Percentiles rank a stretch among this genome's conserved stretches.
Evolutionary conservation across 495 filamentous ascomycete genomes (phyloP).

Genomic region (Penicillium angulare): DNA sequence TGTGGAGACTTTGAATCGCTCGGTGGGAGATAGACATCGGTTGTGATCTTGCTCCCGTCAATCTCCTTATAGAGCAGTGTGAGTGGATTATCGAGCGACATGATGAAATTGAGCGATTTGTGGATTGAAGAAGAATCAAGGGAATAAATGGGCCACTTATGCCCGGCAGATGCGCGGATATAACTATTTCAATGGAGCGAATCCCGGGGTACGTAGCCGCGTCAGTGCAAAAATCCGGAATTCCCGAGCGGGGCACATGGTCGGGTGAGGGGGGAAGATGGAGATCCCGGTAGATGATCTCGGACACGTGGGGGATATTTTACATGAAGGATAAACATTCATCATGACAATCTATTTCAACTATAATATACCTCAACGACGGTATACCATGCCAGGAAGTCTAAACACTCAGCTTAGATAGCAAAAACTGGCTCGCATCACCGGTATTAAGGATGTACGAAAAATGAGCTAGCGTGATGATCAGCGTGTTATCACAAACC

Average conservation of each 20-base stretch:
- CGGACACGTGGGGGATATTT: too few species aligned
- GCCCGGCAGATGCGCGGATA: too few species aligned
- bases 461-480: conserved; percentile 47
- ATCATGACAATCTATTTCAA: too few species aligned
- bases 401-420: background rate
- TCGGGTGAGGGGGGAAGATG: background rate
- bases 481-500: conserved; percentile 52
- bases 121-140: background rate
- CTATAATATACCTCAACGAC: too few species aligned
- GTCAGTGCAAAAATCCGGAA: too few species aligned
- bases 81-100: conserved; percentile 20
- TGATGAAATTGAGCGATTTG: conserved; percentile 4
- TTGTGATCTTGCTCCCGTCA: conserved; percentile 26
- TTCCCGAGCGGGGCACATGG: conserved; percentile 7
- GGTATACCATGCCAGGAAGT: too few species aligned
- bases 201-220: conserved; percentile 2
- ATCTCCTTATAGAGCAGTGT: conserved; percentile 31
- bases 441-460: conserved; percentile 31
- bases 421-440: background rate
- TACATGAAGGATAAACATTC: background rate
- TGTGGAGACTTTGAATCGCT: conserved; percentile 1
- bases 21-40: conserved; percentile 34
- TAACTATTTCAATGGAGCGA: too few species aligned
- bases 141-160: background rate
- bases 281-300: too few species aligned